Conservation (phyloP, 2,329 filamentous ascomycete species). For the Alternaria novae-zelandiae region DNA sequence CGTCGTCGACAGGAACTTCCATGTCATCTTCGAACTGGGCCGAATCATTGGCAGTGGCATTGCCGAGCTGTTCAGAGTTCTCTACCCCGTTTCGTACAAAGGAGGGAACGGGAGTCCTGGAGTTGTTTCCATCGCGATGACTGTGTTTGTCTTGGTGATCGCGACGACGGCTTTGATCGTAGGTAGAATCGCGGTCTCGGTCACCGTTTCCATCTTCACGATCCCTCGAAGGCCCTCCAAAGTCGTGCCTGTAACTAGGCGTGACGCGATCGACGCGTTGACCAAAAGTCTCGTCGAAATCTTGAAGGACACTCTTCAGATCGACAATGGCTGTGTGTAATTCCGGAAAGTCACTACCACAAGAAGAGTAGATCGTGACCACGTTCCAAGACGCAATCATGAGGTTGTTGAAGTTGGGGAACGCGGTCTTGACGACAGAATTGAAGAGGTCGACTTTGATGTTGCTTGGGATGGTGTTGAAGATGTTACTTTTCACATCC, state of each 20-base stretch:
- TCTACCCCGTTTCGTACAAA: background rate
- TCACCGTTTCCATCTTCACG: background rate
- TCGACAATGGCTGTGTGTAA: conserved; percentile 33
- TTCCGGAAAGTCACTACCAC: conserved; percentile 34
- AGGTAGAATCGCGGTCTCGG: background rate
- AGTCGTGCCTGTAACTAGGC: conserved; percentile 3
- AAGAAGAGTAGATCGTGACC: conserved; percentile 33
- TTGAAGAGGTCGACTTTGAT: conserved; percentile 40
- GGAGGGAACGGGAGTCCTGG: too few relatives aligned
- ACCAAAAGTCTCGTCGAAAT: conserved; percentile 28
- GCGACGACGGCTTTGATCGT: background rate
- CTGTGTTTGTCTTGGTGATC: background rate
- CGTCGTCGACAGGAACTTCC: background rate
- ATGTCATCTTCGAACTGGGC: background rate
- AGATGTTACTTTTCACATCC: conserved; percentile 26
- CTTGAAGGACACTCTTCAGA: conserved; percentile 33
- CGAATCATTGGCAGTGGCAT: background rate
- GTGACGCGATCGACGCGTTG: conserved; percentile 2
- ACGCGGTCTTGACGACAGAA: conserved; percentile 28
- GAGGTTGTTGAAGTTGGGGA: conserved; percentile 40
- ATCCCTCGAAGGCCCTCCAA: background rate
- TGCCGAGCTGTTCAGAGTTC: background rate
- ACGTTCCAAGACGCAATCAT: conserved; percentile 43
- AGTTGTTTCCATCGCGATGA: background rate
- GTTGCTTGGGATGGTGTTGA: conserved; percentile 29